These are phyloP conservation scores for Pezicula rhizophila DNA, from an alignment of 2,329 filamentous ascomycete species.

Conservation along the genomic window DNA sequence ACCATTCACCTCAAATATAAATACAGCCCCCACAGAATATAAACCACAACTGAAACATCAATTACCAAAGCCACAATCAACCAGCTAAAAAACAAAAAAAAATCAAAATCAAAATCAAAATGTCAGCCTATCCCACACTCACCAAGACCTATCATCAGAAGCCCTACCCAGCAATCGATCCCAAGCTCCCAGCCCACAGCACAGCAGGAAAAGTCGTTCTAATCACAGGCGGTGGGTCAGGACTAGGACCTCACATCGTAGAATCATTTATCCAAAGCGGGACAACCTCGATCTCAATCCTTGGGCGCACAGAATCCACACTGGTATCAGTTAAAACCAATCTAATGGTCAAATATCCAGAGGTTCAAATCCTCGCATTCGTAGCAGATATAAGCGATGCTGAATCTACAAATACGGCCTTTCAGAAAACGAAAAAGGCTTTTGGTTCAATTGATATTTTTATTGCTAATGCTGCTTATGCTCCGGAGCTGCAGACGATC, in stretches of 20 bases:
- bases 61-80: too few relatives aligned
- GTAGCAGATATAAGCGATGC: conserved; percentile 4
- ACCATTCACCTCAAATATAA: too few relatives aligned
- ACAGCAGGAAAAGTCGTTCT: conserved; percentile 6
- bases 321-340: conserved; percentile 1
- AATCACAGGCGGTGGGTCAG: conserved; percentile 7
- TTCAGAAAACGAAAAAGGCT: conserved; percentile 1
- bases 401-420: background rate
- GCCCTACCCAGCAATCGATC: conserved; percentile 23
- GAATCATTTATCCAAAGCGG: conserved; percentile 10
- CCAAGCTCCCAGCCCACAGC: conserved; percentile 4
- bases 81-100: too few relatives aligned
- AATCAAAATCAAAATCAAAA: too few relatives aligned
- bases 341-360: conserved; percentile 1
- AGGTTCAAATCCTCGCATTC: background rate
- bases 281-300: conserved; percentile 21
- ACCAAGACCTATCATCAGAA: conserved; percentile 18
- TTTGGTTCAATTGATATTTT: background rate
- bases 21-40: too few relatives aligned
- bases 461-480: too few relatives aligned
- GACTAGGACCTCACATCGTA: conserved; percentile 12
- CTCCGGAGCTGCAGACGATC: too few relatives aligned
- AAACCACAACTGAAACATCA: too few relatives aligned
- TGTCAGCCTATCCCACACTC: too few relatives aligned
- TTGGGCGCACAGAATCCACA: conserved; percentile 13